phyloP scores from a whole-genome alignment of 2,329 filamentous ascomycete species.

The Ascochyta viciae-villosae region DNA sequence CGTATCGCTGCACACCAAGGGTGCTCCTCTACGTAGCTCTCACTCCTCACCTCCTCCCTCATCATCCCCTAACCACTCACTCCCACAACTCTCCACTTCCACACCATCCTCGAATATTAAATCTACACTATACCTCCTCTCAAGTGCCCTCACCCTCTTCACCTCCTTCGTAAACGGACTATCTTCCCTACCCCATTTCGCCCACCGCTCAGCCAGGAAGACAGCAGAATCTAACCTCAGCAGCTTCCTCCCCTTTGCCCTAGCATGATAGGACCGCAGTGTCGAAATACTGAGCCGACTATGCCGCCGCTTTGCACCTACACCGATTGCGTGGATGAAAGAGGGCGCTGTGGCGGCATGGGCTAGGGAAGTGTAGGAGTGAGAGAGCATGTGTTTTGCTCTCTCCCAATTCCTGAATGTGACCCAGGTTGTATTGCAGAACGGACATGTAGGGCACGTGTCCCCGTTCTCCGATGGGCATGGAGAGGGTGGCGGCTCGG shows the following conservation, averaged over 20 bases:
- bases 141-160: not conserved
- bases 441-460: not conserved
- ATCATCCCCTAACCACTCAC: too few species aligned
- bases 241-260: not conserved
- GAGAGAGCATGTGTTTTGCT: slow-evolving; percentile 1
- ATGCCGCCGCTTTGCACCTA: not conserved
- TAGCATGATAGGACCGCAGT: not conserved
- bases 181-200: not conserved
- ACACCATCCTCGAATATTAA: too few species aligned
- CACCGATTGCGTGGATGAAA: not conserved
- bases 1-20: too few species aligned
- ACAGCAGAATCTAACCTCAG: not conserved
- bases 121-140: not conserved
- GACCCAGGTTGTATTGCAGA: not conserved
- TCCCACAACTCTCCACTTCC: too few species aligned
- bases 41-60: too few species aligned
- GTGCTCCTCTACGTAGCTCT: too few species aligned
- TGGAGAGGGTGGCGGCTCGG: not conserved
- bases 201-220: not conserved
- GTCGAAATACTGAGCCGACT: not conserved
- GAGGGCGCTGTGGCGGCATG: not conserved
- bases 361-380: not conserved
- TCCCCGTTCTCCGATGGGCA: not conserved
- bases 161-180: not conserved
- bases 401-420: not conserved